These are phyloP conservation scores for Saccharomycopsis selenospora DNA, from an alignment of 805 yeast genomes.

Conservation along the genomic window DNA sequence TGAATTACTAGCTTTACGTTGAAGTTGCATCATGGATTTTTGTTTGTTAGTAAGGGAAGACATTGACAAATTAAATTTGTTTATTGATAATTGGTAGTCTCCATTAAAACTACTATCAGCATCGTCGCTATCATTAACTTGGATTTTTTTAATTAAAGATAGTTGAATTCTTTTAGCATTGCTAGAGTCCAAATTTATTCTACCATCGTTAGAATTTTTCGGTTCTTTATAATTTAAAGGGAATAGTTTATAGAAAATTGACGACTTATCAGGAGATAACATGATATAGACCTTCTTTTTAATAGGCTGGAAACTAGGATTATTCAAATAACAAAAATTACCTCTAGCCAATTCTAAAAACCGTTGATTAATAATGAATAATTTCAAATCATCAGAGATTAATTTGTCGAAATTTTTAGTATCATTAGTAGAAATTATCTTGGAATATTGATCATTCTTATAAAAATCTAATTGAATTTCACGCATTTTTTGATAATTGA, in stretches of 20 bases:
- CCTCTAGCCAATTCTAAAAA: slow-evolving; percentile 17
- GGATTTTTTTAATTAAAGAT: not conserved
- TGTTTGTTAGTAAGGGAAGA: not conserved
- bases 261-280: slow-evolving; percentile 10
- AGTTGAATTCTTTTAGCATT: not conserved
- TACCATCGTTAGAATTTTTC: not conserved
- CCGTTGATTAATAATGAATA: slow-evolving; percentile 17
- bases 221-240: not conserved
- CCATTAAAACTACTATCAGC: not conserved
- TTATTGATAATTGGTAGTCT: no score
- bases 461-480: slow-evolving; percentile 14
- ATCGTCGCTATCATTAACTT: not conserved
- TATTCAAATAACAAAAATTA: slow-evolving; percentile 8
- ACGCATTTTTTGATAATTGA: slow-evolving; percentile 15
- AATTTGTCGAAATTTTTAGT: slow-evolving; percentile 8
- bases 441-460: slow-evolving; percentile 17
- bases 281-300: slow-evolving; percentile 4
- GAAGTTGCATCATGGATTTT: not conserved
- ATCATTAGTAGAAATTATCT: slow-evolving; percentile 5
- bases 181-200: not conserved
- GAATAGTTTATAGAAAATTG: slow-evolving; percentile 2
- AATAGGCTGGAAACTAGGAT: slow-evolving; percentile 6
- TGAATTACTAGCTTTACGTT: no score
- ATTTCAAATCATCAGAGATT: slow-evolving; percentile 12
- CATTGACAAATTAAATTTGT: not conserved